A percentile compares a stretch with the other conserved stretches of the same genome.
Conservation (phyloP, 345 rosid genomes). For the Draba incana region DNA sequence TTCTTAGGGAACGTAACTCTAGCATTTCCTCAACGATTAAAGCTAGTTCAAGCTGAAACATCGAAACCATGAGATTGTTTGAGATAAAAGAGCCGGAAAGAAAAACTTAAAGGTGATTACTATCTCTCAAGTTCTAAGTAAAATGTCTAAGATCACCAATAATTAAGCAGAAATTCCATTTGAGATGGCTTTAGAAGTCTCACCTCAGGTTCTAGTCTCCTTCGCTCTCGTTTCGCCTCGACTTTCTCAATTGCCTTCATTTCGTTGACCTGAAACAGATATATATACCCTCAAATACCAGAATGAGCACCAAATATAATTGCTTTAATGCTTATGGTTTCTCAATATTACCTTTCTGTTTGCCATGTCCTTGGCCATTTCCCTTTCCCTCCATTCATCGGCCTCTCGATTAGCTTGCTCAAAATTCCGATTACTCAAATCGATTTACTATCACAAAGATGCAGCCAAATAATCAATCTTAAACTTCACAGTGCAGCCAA, state of each 20-base stretch:
- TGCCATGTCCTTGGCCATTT: slow-evolving; percentile 85
- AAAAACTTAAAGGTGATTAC: background rate
- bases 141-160: background rate
- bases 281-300: slow-evolving; percentile 20
- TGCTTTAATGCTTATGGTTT: background rate
- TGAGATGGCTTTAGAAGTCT: slow-evolving; percentile 33
- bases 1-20: slow-evolving; percentile 78
- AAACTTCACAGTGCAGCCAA: background rate
- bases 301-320: slow-evolving; percentile 3
- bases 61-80: slow-evolving; percentile 16
- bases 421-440: background rate
- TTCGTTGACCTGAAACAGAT: slow-evolving; percentile 62
- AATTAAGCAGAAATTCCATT: background rate
- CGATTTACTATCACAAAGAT: background rate
- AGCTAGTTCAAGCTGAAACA: slow-evolving; percentile 82
- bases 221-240: slow-evolving; percentile 78
- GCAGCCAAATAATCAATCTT: slow-evolving; percentile 5
- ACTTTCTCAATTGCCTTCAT: slow-evolving; percentile 94
- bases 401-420: slow-evolving; percentile 77
- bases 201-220: slow-evolving; percentile 87
- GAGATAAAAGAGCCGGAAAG: background rate
- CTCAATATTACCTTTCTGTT: slow-evolving; percentile 56
- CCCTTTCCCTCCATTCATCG: slow-evolving; percentile 90
- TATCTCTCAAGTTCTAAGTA: background rate
- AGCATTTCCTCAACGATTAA: slow-evolving; percentile 85